Conservation (phyloP, 768 basidiomycete genomes). For the Boletus rubroflammeus region DNA sequence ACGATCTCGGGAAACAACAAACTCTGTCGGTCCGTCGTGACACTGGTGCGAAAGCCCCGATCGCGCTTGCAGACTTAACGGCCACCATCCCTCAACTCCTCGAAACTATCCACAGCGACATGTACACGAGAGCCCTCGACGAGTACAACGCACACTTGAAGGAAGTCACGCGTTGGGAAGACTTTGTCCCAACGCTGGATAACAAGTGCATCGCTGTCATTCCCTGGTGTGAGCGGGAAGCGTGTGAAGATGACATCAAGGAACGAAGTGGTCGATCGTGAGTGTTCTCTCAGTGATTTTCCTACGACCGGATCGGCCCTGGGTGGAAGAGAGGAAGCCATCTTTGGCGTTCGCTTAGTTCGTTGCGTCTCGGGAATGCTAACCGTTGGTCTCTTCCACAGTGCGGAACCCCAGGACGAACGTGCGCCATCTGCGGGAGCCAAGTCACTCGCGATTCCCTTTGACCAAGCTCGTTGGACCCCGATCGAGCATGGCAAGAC, state of each 20-base stretch:
- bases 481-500: conserved; percentile 80
- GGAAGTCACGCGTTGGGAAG: conserved; percentile 82
- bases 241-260: conserved; percentile 98
- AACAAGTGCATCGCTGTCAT: conserved; percentile 82
- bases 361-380: background rate
- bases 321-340: background rate
- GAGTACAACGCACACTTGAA: conserved; percentile 69
- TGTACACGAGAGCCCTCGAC: conserved; percentile 77
- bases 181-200: conserved; percentile 89
- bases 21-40: conserved; percentile 83
- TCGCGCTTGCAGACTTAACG: conserved; percentile 48
- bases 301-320: background rate
- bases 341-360: background rate
- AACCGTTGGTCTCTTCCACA: conserved; percentile 28
- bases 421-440: conserved; percentile 97
- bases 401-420: conserved; percentile 86
- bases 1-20: conserved; percentile 80
- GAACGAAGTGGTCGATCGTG: conserved; percentile 84
- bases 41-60: conserved; percentile 56
- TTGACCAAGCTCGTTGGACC: conserved; percentile 82
- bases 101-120: conserved; percentile 82
- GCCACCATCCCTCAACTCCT: conserved; percentile 61
- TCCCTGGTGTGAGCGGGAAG: conserved; percentile 94
- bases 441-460: conserved; percentile 95
- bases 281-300: conserved; percentile 15